These are phyloP conservation scores for Pterula multifida DNA, from an alignment of 1,284 basidiomycete species.

Conservation along the genomic window DNA sequence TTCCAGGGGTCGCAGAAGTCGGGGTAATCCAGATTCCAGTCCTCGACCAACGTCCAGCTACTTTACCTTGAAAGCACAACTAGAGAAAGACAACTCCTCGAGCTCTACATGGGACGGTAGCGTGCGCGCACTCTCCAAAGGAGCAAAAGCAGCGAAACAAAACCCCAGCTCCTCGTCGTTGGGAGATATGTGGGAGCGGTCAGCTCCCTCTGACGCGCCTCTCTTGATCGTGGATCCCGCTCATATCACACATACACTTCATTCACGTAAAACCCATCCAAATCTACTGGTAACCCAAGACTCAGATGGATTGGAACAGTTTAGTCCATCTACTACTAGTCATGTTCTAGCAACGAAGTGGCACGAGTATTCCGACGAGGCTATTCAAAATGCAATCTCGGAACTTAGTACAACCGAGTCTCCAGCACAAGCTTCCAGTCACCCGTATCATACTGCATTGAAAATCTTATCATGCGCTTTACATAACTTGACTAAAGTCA, in stretches of 20 bases:
- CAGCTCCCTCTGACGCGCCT: conserved; percentile 18
- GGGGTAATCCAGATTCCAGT: conserved; percentile 16
- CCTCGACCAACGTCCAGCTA: conserved; percentile 32
- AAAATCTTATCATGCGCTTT: conserved; percentile 59
- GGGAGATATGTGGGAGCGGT: conserved; percentile 13
- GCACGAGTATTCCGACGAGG: conserved; percentile 63
- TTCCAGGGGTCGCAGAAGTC: conserved; percentile 27
- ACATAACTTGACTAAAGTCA: conserved; percentile 38
- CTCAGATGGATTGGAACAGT: conserved; percentile 14
- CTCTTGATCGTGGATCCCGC: not conserved
- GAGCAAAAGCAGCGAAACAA: conserved; percentile 19
- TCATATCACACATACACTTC: conserved; percentile 3
- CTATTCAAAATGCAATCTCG: conserved; percentile 49
- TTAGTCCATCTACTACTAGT: conserved; percentile 18
- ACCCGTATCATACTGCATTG: conserved; percentile 55
- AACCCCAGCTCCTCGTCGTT: conserved; percentile 14
- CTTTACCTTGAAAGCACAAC: conserved; percentile 46
- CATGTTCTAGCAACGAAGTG: conserved; percentile 51
- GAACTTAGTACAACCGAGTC: conserved; percentile 28
- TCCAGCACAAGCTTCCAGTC: conserved; percentile 29
- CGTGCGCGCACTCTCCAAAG: conserved; percentile 38
- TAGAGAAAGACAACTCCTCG: conserved; percentile 29
- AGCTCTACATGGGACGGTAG: conserved; percentile 48
- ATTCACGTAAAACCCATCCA: conserved; percentile 19
- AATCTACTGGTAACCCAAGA: conserved; percentile 21